Evolutionary conservation across 2,329 filamentous ascomycete genomes (phyloP).

Genomic region (Paraphoma sp.): DNA sequence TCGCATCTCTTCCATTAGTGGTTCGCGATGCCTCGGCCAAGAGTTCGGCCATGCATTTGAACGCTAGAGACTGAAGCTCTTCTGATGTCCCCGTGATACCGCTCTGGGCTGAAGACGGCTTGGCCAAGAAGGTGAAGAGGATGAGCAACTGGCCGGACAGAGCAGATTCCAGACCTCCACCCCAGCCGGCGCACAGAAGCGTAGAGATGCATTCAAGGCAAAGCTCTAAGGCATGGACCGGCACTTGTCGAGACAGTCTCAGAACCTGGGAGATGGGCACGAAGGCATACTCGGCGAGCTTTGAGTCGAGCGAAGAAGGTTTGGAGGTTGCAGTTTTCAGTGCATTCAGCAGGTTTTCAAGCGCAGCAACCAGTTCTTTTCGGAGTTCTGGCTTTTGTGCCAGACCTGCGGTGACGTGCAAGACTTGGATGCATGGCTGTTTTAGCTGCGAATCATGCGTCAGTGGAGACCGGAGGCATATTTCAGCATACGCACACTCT

Average conservation of each 20-base stretch:
- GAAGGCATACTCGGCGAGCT: slow-evolving; percentile 92
- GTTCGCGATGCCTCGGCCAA: slow-evolving; percentile 64
- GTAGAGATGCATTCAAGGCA: slow-evolving; percentile 77
- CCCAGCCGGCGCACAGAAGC: slow-evolving; percentile 82
- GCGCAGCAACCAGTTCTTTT: slow-evolving; percentile 55
- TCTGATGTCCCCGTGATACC: slow-evolving; percentile 64
- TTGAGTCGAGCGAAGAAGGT: slow-evolving; percentile 69
- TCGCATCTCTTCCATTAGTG: slow-evolving; percentile 58
- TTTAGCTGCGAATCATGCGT: slow-evolving; percentile 56
- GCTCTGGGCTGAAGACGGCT: slow-evolving; percentile 66
- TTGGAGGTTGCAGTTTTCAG: slow-evolving; percentile 44
- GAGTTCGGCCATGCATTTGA: slow-evolving; percentile 72
- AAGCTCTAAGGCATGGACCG: slow-evolving; percentile 75
- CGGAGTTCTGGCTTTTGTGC: slow-evolving; percentile 53
- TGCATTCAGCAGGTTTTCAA: slow-evolving; percentile 54
- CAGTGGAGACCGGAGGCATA: not conserved
- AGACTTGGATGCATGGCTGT: slow-evolving; percentile 64
- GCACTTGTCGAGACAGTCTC: slow-evolving; percentile 73
- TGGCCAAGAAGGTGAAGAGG: slow-evolving; percentile 80
- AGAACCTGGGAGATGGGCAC: slow-evolving; percentile 91
- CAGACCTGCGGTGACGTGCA: slow-evolving; percentile 60
- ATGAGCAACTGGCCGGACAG: slow-evolving; percentile 86
- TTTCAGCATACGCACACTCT: slow-evolving; percentile 31
- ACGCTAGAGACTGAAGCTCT: slow-evolving; percentile 76
- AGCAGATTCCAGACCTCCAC: slow-evolving; percentile 70